Percentiles rank a stretch among this genome's conserved stretches.
These are phyloP conservation scores for Mycosphaerella sp. DNA, from an alignment of 2,329 filamentous ascomycete genomes.

Conservation along the genomic window DNA sequence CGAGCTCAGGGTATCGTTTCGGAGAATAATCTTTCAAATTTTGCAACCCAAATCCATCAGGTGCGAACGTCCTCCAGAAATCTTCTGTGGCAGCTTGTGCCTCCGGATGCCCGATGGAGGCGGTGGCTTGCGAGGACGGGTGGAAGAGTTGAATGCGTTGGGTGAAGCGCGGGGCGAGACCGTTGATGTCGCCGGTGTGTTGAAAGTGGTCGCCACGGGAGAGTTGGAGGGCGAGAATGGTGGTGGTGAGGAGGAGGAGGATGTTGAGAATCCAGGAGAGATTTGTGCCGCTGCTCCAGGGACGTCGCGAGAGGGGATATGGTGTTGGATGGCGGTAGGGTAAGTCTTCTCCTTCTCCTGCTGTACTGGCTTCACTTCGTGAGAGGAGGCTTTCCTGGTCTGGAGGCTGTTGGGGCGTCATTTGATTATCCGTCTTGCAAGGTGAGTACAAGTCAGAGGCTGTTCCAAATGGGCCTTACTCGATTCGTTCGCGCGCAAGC, in stretches of 20 bases:
- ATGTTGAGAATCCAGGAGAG: slow-evolving; percentile 7
- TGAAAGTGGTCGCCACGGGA: slow-evolving; percentile 1
- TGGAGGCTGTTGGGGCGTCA: neutral
- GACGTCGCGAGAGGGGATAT: neutral
- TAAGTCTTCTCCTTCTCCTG: neutral
- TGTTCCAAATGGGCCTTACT: neutral
- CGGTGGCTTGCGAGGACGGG: slow-evolving; percentile 1
- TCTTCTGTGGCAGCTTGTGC: slow-evolving; percentile 1
- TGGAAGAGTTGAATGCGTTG: slow-evolving; percentile 6
- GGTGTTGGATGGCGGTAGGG: neutral
- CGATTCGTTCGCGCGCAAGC: neutral
- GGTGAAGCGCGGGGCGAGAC: slow-evolving; percentile 7
- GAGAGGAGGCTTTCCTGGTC: neutral
- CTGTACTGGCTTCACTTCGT: neutral
- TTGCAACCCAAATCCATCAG: slow-evolving; percentile 7
- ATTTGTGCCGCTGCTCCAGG: slow-evolving; percentile 6
- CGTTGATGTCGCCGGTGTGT: slow-evolving; percentile 11
- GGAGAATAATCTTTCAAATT: slow-evolving; percentile 6
- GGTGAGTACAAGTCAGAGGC: neutral
- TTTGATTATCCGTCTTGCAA: neutral
- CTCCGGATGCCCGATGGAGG: slow-evolving; percentile 5
- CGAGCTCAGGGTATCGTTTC: neutral
- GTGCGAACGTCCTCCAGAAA: slow-evolving; percentile 11
- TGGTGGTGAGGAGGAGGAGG: neutral
- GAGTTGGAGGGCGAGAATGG: slow-evolving; percentile 3